These are phyloP conservation scores for Aspergillus nomiae DNA, from an alignment of 2,329 filamentous ascomycete genomes.

Conservation along the genomic window DNA sequence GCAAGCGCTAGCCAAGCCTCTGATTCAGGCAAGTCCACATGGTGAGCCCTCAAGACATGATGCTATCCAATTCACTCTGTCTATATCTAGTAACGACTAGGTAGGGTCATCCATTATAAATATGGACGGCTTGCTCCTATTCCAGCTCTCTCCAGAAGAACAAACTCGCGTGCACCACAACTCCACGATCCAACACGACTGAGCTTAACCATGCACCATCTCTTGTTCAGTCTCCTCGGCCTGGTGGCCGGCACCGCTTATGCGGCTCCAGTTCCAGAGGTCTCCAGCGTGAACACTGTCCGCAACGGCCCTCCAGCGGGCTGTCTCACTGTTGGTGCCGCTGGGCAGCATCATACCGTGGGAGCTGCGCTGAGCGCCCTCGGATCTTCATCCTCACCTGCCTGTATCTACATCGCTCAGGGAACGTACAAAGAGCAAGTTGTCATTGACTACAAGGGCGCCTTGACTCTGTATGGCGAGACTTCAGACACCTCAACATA, in stretches of 20 bases:
- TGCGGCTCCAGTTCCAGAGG: neutral
- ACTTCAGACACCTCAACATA: constrained; percentile 32
- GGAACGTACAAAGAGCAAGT: neutral
- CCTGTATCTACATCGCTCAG: neutral
- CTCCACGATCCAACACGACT: neutral
- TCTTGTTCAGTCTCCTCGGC: neutral
- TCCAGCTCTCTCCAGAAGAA: neutral
- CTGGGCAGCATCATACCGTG: neutral
- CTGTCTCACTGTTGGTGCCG: neutral
- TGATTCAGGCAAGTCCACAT: neutral
- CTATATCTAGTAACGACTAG: neutral
- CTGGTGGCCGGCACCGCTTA: neutral
- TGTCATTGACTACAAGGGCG: neutral
- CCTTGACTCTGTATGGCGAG: constrained; percentile 35
- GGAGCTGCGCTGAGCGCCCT: neutral
- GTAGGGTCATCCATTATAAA: neutral
- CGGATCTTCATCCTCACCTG: neutral
- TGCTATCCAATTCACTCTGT: neutral
- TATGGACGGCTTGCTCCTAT: neutral
- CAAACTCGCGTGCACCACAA: neutral
- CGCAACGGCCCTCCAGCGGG: neutral
- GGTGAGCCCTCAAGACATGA: neutral
- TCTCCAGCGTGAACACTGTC: neutral
- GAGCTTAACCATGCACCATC: neutral
- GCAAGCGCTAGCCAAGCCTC: neutral